phyloP scores from a whole-genome alignment of 495 filamentous ascomycete genomes.

The Darksidea phi region DNA sequence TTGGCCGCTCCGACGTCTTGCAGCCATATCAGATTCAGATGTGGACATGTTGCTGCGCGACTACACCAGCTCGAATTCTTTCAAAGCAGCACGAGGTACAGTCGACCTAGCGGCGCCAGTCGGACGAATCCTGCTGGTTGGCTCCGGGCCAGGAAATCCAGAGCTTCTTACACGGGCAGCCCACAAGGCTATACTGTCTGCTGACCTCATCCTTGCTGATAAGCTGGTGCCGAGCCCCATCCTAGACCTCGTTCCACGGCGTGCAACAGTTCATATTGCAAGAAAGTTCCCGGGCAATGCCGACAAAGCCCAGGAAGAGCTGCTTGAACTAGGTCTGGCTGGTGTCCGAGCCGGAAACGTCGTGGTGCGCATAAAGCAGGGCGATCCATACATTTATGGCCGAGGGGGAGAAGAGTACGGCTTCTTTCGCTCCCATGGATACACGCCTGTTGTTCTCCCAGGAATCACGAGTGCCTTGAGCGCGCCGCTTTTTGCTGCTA shows the following conservation, averaged over 20 bases:
- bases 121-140: constrained; percentile 82
- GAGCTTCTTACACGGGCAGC: constrained; percentile 88
- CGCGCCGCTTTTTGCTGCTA: constrained; percentile 82
- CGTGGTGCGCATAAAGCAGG: constrained; percentile 90
- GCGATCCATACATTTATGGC: constrained; percentile 94
- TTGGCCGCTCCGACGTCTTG: constrained; percentile 85
- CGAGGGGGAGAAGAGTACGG: constrained; percentile 87
- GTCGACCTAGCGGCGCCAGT: constrained; percentile 22
- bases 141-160: constrained; percentile 90
- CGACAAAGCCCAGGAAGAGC: constrained; percentile 86
- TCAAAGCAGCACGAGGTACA: constrained; percentile 18
- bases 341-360: constrained; percentile 69
- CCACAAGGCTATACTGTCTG: constrained; percentile 75
- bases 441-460: constrained; percentile 70
- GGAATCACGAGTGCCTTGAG: constrained; percentile 86
- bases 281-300: constrained; percentile 98
- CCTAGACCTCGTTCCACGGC: constrained; percentile 82
- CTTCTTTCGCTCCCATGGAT: constrained; percentile 76
- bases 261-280: constrained; percentile 86
- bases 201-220: constrained; percentile 88
- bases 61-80: constrained; percentile 50
- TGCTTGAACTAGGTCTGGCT: constrained; percentile 74
- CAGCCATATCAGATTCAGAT: constrained; percentile 74
- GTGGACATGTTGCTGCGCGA: constrained; percentile 68
- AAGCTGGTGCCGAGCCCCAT: constrained; percentile 91